A percentile compares a stretch with the other conserved stretches of the same genome.
Evolutionary conservation across 177 flowering plant genomes (phyloP).

Genomic region (Tripterygium wilfordii): DNA sequence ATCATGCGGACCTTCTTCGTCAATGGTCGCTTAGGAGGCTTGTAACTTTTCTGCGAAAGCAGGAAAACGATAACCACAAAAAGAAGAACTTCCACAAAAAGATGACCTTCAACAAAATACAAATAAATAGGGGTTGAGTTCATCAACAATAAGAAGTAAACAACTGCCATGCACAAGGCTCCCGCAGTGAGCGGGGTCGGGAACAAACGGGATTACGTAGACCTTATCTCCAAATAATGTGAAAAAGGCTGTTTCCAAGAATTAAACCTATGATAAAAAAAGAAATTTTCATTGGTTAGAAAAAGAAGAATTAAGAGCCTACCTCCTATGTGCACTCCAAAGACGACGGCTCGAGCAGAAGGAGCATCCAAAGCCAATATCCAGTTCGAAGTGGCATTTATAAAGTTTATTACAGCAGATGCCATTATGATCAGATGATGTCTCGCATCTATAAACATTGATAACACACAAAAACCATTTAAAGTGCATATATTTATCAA

Average conservation of each 20-base stretch:
- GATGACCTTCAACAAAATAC: constrained; percentile 59
- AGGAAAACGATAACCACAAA: constrained; percentile 66
- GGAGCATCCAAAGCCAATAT: constrained; percentile 54
- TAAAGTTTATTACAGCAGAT: constrained; percentile 19
- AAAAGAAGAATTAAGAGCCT: neutral
- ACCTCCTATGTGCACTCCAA: constrained; percentile 88
- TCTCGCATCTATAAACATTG: too few species aligned
- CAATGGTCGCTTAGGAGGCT: constrained; percentile 86
- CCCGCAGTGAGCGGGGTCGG: too few species aligned
- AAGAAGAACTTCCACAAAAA: constrained; percentile 79
- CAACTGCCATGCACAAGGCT: too few species aligned
- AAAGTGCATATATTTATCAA: too few species aligned
- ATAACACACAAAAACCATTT: too few species aligned
- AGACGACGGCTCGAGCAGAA: constrained; percentile 74
- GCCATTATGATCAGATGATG: constrained; percentile 22
- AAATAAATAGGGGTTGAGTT: neutral
- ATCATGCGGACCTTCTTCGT: constrained; percentile 50
- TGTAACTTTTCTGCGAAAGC: constrained; percentile 88
- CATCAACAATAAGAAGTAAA: too few species aligned
- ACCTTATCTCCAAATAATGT: too few species aligned
- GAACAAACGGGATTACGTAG: too few species aligned
- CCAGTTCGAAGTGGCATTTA: constrained; percentile 43
- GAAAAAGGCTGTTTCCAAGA: too few species aligned
- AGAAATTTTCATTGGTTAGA: neutral
- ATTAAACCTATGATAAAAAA: neutral